Percentiles rank a stretch among this genome's conserved stretches.
Conservation (phyloP, 805 yeast species). For the Lachancea meyersii region DNA sequence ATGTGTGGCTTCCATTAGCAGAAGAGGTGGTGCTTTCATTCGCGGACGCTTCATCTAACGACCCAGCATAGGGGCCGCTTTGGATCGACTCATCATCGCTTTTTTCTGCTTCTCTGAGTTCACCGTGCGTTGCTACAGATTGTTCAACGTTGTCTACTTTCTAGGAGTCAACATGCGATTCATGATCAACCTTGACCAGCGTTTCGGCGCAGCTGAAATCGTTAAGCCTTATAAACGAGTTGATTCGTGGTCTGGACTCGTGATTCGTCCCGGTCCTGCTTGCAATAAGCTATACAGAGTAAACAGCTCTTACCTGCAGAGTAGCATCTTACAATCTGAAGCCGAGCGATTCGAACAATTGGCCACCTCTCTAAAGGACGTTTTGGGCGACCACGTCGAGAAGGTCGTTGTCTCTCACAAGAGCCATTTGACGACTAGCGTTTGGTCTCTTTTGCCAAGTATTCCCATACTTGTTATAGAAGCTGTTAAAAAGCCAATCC, state of each 20-base stretch:
- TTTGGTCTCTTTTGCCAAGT: too few species aligned
- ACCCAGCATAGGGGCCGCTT: background rate
- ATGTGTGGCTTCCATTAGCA: background rate
- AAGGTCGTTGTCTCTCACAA: constrained; percentile 98
- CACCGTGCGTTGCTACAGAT: background rate
- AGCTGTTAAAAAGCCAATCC: too few species aligned
- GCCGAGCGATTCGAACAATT: constrained; percentile 85
- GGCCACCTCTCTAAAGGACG: constrained; percentile 92
- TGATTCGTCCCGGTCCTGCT: background rate
- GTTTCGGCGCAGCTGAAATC: background rate
- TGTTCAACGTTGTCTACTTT: background rate
- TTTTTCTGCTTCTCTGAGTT: background rate
- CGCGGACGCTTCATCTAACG: background rate
- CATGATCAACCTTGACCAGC: background rate
- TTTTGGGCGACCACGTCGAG: constrained; percentile 98
- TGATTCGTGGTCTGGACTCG: background rate
- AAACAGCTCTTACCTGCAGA: too few species aligned
- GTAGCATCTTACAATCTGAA: too few species aligned
- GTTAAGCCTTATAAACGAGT: background rate
- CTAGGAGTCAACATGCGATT: background rate
- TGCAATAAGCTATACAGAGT: too few species aligned
- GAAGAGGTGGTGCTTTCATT: background rate
- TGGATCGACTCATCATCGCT: background rate
- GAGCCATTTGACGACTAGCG: too few species aligned
- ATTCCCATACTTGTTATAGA: too few species aligned